These are phyloP conservation scores for Caloboletus inedulis DNA, from an alignment of 1,284 basidiomycete species.

Conservation along the genomic window DNA sequence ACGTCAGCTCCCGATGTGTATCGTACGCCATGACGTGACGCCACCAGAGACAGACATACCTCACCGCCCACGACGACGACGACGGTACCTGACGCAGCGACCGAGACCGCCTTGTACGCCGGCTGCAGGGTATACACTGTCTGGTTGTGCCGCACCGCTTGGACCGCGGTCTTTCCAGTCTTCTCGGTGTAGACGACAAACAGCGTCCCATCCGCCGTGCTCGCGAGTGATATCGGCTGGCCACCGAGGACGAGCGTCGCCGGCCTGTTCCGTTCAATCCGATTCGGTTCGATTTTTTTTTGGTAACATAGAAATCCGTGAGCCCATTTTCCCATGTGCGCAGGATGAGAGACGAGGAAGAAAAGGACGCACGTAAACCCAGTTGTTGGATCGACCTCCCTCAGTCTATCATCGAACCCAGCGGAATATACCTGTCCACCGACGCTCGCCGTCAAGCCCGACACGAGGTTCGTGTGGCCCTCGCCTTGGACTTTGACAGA, in stretches of 20 bases:
- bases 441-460: conserved; percentile 52
- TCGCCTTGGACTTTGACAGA: conserved; percentile 54
- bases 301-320: neutral
- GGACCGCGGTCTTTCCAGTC: conserved; percentile 60
- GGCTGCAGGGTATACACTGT: conserved; percentile 54
- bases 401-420: conserved; percentile 79
- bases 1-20: neutral
- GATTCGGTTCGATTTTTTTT: neutral
- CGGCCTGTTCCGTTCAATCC: conserved; percentile 35
- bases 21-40: neutral
- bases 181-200: conserved; percentile 51
- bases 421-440: conserved; percentile 62
- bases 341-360: neutral
- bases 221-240: conserved; percentile 75
- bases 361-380: conserved; percentile 52
- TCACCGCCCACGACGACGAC: conserved; percentile 74
- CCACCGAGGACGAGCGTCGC: conserved; percentile 48
- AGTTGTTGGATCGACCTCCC: conserved; percentile 55
- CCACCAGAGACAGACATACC: conserved; percentile 39
- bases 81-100: conserved; percentile 50
- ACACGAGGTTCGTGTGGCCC: conserved; percentile 71
- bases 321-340: neutral
- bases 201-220: conserved; percentile 59
- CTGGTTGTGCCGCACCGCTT: conserved; percentile 68
- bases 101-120: conserved; percentile 53